These are phyloP conservation scores for Melaleuca alternifolia DNA, from an alignment of 345 rosid species.

Conservation along the genomic window DNA sequence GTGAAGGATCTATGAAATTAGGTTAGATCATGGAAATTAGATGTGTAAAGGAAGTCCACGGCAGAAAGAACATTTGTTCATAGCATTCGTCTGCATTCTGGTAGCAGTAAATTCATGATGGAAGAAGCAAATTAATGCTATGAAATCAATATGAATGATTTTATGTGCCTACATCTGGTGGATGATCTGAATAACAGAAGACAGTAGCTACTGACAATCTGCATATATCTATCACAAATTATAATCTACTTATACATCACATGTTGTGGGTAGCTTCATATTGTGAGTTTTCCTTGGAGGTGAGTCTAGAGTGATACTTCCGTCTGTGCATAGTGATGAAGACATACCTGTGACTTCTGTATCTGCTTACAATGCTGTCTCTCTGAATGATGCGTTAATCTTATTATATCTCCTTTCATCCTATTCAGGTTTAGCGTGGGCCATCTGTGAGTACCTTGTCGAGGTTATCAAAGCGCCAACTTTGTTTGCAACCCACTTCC, in stretches of 20 bases:
- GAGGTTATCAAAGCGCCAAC: conserved; percentile 88
- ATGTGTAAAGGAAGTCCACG: background rate
- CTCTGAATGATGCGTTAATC: background rate
- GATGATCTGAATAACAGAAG: background rate
- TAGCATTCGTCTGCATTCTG: background rate
- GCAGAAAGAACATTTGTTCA: background rate
- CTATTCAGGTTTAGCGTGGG: conserved; percentile 89
- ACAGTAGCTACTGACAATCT: background rate
- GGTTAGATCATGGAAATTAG: too few species aligned
- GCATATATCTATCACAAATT: background rate
- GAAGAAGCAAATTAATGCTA: background rate
- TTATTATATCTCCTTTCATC: background rate
- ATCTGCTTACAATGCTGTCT: background rate
- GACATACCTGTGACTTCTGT: background rate
- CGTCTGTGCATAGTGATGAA: background rate
- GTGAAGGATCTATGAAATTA: background rate
- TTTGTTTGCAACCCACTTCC: conserved; percentile 95
- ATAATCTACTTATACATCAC: background rate
- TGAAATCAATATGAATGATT: background rate
- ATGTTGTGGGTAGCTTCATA: background rate
- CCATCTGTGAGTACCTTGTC: conserved; percentile 94
- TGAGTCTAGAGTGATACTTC: background rate
- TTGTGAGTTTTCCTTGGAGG: background rate
- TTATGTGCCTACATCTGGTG: background rate
- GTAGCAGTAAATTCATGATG: background rate